Conservation (phyloP, 2,329 filamentous ascomycete genomes). For the Pyrenophora tritici-repentis region DNA sequence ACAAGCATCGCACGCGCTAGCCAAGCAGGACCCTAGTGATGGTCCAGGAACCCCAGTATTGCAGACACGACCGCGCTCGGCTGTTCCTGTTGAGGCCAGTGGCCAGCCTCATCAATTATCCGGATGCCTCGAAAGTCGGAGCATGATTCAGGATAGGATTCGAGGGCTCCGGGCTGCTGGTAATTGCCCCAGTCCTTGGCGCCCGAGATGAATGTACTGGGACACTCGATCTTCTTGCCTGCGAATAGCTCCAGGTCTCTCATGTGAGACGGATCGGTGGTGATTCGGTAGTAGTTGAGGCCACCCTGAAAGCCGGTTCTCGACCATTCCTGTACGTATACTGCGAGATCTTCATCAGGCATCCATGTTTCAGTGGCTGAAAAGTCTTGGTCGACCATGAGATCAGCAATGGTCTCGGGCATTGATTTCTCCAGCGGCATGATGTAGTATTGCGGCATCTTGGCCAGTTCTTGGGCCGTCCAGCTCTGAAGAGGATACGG, state of each 20-base stretch:
- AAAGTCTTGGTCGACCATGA: conserved; percentile 60
- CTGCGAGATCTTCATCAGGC: conserved; percentile 59
- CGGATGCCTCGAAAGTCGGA: conserved; percentile 58
- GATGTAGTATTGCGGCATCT: conserved; percentile 71
- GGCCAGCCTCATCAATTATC: conserved; percentile 65
- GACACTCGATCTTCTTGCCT: conserved; percentile 65
- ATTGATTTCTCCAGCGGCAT: conserved; percentile 65
- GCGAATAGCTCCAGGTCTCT: conserved; percentile 64
- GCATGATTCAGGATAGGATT: conserved; percentile 60
- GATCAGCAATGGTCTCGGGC: conserved; percentile 60
- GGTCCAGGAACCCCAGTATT: conserved; percentile 52
- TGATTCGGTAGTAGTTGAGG: conserved; percentile 69
- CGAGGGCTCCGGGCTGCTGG: conserved; percentile 67
- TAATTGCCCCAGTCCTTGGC: conserved; percentile 70
- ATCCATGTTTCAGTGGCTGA: conserved; percentile 60
- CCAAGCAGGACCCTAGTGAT: conserved; percentile 12
- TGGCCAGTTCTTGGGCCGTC: conserved; percentile 61
- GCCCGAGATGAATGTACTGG: conserved; percentile 66
- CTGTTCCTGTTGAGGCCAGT: conserved; percentile 73
- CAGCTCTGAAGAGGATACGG: conserved; percentile 61
- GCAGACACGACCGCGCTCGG: conserved; percentile 58
- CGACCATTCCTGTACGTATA: conserved; percentile 65
- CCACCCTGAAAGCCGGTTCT: conserved; percentile 69
- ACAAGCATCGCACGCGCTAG: background rate
- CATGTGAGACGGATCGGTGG: conserved; percentile 56